Percentiles rank a stretch among this genome's conserved stretches.
Evolutionary conservation across 140 eudicot genomes (phyloP).

Genomic region (Anethum foeniculum): DNA sequence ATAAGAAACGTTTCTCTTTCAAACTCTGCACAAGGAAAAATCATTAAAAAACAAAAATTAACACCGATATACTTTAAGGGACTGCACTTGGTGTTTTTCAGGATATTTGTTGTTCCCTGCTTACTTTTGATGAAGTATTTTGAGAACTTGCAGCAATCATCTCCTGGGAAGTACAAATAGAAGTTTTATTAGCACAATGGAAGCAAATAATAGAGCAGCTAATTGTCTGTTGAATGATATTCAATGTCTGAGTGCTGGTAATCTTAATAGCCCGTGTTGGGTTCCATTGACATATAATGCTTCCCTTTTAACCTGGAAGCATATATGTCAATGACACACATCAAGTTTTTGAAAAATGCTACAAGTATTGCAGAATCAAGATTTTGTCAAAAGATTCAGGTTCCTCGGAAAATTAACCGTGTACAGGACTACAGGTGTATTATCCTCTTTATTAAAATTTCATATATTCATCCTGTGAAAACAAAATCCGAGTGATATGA

Average conservation of each 20-base stretch:
- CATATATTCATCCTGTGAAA: background rate
- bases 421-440: background rate
- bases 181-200: background rate
- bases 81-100: background rate
- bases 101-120: constrained; percentile 14
- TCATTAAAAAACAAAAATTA: background rate
- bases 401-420: background rate
- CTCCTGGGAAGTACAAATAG: constrained; percentile 38
- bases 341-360: background rate
- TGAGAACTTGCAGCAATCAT: constrained; percentile 70
- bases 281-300: background rate
- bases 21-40: constrained; percentile 33
- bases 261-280: background rate
- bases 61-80: background rate
- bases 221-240: background rate
- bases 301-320: background rate
- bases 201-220: background rate
- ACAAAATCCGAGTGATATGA: background rate
- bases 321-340: background rate
- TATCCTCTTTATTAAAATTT: background rate
- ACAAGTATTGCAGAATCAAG: background rate
- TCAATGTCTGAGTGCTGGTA: background rate
- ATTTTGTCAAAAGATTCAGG: background rate
- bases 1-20: constrained; percentile 72
- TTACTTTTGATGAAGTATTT: constrained; percentile 37